Evolutionary conservation across 2,329 filamentous ascomycete species (phyloP), one percentile per base, ranked within the genome.

Genomic region (Fusarium xylarioides): DNA sequence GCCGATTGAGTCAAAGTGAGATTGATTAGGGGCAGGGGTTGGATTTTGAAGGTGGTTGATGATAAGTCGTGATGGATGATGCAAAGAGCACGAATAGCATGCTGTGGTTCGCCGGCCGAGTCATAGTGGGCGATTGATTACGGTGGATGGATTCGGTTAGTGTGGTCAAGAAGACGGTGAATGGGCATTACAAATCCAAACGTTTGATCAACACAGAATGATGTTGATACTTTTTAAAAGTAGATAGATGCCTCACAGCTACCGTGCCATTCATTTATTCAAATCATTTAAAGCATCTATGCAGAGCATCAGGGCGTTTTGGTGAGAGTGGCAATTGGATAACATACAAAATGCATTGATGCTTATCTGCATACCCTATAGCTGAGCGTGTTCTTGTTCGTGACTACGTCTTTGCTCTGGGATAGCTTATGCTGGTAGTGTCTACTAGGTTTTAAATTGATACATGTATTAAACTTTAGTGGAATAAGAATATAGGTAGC

Each of bases 61-160:
- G 52, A 74, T 58, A 46, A 58, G 66, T 72, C 56, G 57, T 70
- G 69, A 74, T 74, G 53, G 66, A 67, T 74, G 75, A 74, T 77
- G 74, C 65, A 65, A 74, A 66, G 73, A 74, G 59, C 28, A 52
- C 61, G 60, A 61, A 68, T 63, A 63, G 73, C 42, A 63, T 57
- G 63, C 68, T 74, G 59, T 63, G 53, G 65, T 74, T 74, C 58
- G 71, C 72, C 71, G 72, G 34, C 43, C 60, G 72, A 73, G 72
- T 74, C 71, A 74, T 66, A 61, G 34, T 28, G 46, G 58, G 37
- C 47, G 32, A 32, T 53, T 11, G 23, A 57, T 53, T 53, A 74
- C 64, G 68, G 71, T 63, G n/a, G 42, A 56, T 53, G 26, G n/a
- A 65, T 56, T n/a, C 1, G 67, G 71, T 63, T 74, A 73, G 71